These are phyloP conservation scores for Microcos paniculata DNA, from an alignment of 345 rosid species.

Conservation along the genomic window DNA sequence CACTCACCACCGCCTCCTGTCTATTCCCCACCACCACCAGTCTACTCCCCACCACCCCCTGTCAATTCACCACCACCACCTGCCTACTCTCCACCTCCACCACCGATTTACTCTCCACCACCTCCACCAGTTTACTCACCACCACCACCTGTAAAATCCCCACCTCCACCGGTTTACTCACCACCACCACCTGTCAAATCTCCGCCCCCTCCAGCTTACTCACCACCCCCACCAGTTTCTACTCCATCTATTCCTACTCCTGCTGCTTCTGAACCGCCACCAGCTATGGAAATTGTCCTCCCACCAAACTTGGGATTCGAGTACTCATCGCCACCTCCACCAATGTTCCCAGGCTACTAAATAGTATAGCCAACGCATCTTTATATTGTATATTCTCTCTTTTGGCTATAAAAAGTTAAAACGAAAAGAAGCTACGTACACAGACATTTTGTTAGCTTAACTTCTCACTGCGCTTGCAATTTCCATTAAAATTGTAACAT, in stretches of 20 bases:
- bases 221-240: constrained; percentile 28
- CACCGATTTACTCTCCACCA: constrained; percentile 22
- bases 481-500: background rate
- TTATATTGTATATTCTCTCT: background rate
- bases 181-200: constrained; percentile 60
- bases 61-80: constrained; percentile 20
- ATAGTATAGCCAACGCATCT: background rate
- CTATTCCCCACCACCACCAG: constrained; percentile 23
- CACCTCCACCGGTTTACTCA: constrained; percentile 41
- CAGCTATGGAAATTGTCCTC: constrained; percentile 34
- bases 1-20: constrained; percentile 19
- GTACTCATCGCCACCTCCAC: constrained; percentile 85
- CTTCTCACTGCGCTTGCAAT: background rate
- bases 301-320: constrained; percentile 63
- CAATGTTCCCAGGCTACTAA: constrained; percentile 70
- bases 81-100: constrained; percentile 19
- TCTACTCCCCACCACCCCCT: background rate
- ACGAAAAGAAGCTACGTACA: background rate
- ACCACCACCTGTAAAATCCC: constrained; percentile 18
- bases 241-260: constrained; percentile 26
- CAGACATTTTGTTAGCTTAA: background rate
- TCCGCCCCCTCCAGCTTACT: constrained; percentile 18
- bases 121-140: constrained; percentile 20
- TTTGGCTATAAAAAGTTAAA: background rate
- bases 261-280: constrained; percentile 27